Evolutionary conservation across 116 monocot genomes (phyloP).

Genomic region (Zostera marina): DNA sequence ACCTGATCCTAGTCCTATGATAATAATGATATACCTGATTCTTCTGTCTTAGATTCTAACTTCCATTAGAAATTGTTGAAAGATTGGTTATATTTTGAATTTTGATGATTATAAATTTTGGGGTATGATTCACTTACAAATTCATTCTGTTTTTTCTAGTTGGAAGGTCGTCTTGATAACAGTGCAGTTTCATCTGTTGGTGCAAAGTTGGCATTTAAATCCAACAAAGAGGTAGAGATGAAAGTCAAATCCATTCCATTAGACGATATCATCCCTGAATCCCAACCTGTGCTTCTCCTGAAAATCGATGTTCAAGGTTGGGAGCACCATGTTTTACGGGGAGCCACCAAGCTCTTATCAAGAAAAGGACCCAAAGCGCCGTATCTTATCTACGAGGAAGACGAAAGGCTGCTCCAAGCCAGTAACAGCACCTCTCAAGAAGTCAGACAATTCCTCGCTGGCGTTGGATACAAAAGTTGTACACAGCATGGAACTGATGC

Average conservation of each 20-base stretch:
- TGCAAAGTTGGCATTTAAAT: slow-evolving; percentile 80
- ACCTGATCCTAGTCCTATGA: too few relatives aligned
- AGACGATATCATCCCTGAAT: slow-evolving; percentile 60
- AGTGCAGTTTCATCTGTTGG: slow-evolving; percentile 85
- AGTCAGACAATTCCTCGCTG: slow-evolving; percentile 49
- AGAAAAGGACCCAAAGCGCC: slow-evolving; percentile 50
- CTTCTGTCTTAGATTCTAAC: too few relatives aligned
- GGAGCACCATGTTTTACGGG: slow-evolving; percentile 72
- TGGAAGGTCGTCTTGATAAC: slow-evolving; percentile 86
- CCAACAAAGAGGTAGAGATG: slow-evolving; percentile 66
- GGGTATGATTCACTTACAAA: neutral
- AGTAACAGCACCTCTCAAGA: slow-evolving; percentile 69
- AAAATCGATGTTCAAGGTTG: slow-evolving; percentile 97
- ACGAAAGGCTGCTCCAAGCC: slow-evolving; percentile 57
- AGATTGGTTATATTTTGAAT: too few relatives aligned
- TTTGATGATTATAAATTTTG: too few relatives aligned
- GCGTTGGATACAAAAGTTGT: slow-evolving; percentile 57
- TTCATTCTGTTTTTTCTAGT: slow-evolving; percentile 17
- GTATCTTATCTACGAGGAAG: slow-evolving; percentile 84
- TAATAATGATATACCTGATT: too few relatives aligned
- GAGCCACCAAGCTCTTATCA: slow-evolving; percentile 47
- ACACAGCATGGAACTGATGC: slow-evolving; percentile 57
- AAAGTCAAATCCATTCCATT: slow-evolving; percentile 52
- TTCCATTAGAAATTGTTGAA: too few relatives aligned
- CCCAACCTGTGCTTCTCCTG: slow-evolving; percentile 37